Base-by-base conservation (phyloP, 2,329 filamentous ascomycete genomes). In the Apiospora rasikravindrae region DNA sequence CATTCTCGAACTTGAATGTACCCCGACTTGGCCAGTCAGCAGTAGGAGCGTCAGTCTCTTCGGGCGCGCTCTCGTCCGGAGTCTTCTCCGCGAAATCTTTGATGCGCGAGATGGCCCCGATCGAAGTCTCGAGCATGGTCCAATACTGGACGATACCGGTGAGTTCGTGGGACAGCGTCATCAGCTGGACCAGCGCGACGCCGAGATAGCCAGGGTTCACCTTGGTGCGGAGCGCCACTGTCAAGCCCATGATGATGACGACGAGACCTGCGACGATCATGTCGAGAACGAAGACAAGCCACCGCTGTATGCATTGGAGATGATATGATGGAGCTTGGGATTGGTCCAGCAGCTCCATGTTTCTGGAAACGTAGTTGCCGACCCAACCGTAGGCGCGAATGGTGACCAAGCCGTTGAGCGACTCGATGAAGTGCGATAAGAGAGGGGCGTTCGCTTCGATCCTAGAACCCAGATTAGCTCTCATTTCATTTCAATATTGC, bases 261-360 rank as follows among this genome's bases (percentile, higher is more conserved):
- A 79, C 79, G 0, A 82, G 68, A 14, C 76, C 74, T 14, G 77
- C 77, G 5, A 81, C 78, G 40, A 81, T 70, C 22, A 82, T 71
- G 51, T 81, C 76, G 1, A 82, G 76, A 10, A 81, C 78, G 0
- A 82, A 70, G 2, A 76, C 77, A 13, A 82, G 74, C 80, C 81
- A 82, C 37, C 77, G 70, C 66, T 82, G 81, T 10, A 80, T 74
- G n/a, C 75, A 76, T 11, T 75, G 74, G 1, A 82, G 75, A 5
- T 81, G 77, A 69, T 82, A 82, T 26, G 74, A 78, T 10, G 81
- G 77, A 40, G 74, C 74, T 68, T 82, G 80, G 10, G 77, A 78
- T 8, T 70, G 69, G 57, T 80, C 76, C 11, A 81, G 68, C n/a
- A 98, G 33, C 29, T 57, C 16, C 45, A 51, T 51, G 49, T 69